These are phyloP conservation scores for Clavispora vitiphila DNA, from an alignment of 805 yeast species.

Conservation along the genomic window DNA sequence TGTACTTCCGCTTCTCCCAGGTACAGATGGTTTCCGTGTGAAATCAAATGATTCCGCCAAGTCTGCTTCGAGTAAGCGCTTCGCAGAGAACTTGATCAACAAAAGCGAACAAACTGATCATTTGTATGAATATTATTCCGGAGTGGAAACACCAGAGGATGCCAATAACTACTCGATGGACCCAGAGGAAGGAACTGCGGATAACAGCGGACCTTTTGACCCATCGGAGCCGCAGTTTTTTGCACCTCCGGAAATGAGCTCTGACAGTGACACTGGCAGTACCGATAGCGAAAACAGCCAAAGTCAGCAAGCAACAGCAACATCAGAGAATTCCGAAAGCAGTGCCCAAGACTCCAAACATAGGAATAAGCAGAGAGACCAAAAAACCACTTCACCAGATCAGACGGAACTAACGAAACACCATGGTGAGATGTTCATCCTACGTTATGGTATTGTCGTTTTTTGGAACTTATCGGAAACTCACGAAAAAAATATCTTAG, in stretches of 20 bases:
- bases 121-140: constrained; percentile 85
- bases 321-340: background rate
- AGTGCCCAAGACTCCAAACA: background rate
- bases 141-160: constrained; percentile 62
- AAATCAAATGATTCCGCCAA: constrained; percentile 58
- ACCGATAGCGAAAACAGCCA: constrained; percentile 1
- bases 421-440: constrained; percentile 80
- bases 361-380: background rate
- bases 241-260: constrained; percentile 35
- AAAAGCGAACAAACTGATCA: constrained; percentile 84
- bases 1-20: constrained; percentile 80
- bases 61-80: constrained; percentile 36
- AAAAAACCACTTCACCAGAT: constrained; percentile 4
- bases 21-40: constrained; percentile 70
- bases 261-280: constrained; percentile 15
- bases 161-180: constrained; percentile 45
- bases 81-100: constrained; percentile 75
- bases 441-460: constrained; percentile 93
- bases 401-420: constrained; percentile 51
- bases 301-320: constrained; percentile 2
- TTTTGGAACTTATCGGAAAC: constrained; percentile 94
- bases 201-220: constrained; percentile 59
- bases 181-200: constrained; percentile 37
- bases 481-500: constrained; percentile 89
- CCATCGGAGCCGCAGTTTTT: constrained; percentile 93